Conservation (phyloP, 1,139 yeast species). For the Pneumocystis wakefieldiae region DNA sequence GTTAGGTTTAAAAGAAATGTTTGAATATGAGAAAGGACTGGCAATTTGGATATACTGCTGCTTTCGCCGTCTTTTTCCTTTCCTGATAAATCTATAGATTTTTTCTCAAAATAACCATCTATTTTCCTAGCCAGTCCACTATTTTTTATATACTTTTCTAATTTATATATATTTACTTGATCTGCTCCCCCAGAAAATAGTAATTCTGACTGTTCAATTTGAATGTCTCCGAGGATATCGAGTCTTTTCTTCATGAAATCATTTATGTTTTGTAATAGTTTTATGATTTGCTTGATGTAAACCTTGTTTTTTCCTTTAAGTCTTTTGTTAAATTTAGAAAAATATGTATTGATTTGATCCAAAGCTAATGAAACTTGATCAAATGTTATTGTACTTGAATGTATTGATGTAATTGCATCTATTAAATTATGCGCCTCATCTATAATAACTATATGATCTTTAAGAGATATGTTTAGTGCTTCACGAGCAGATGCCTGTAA, state of each 20-base stretch:
- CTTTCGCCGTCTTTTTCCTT: slow-evolving; percentile 8
- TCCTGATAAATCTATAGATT: slow-evolving; percentile 13
- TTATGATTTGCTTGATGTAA: slow-evolving; percentile 48
- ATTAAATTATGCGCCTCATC: slow-evolving; percentile 89
- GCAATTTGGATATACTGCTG: slow-evolving; percentile 20
- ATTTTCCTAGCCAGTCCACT: slow-evolving; percentile 76
- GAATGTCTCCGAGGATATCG: slow-evolving; percentile 37
- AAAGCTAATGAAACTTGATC: slow-evolving; percentile 35
- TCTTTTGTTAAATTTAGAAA: slow-evolving; percentile 43
- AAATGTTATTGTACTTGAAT: slow-evolving; percentile 45
- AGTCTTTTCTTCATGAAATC: slow-evolving; percentile 28
- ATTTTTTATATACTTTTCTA: slow-evolving; percentile 46
- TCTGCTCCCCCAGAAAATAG: slow-evolving; percentile 34
- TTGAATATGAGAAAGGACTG: slow-evolving; percentile 51
- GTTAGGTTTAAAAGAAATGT: slow-evolving; percentile 51
- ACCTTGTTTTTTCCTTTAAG: slow-evolving; percentile 65
- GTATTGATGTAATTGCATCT: slow-evolving; percentile 57
- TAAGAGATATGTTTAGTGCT: slow-evolving; percentile 43
- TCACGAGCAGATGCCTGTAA: slow-evolving; percentile 51
- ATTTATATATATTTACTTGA: slow-evolving; percentile 49
- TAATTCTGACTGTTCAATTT: slow-evolving; percentile 38
- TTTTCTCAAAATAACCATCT: slow-evolving; percentile 47
- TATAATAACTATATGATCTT: slow-evolving; percentile 55
- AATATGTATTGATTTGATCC: slow-evolving; percentile 32
- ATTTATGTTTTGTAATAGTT: slow-evolving; percentile 39